phyloP scores from a whole-genome alignment of 805 yeast species.

The Ascoidea asiatica region DNA sequence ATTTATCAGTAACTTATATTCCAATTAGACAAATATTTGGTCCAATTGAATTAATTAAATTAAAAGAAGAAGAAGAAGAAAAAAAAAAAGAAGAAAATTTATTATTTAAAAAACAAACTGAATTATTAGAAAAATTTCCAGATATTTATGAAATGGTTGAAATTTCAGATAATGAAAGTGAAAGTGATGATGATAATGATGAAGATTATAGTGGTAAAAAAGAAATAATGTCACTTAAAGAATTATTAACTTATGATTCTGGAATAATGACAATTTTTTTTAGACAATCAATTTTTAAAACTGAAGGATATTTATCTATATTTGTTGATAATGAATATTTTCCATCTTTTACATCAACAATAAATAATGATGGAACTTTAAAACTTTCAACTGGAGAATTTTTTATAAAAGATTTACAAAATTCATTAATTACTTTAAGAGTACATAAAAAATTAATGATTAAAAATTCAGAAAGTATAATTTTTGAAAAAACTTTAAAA shows the following conservation, averaged over 20 bases:
- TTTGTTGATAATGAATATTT: slow-evolving; percentile 51
- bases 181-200: slow-evolving; percentile 29
- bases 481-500: slow-evolving; percentile 33
- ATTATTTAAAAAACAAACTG: slow-evolving; percentile 25
- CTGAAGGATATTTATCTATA: slow-evolving; percentile 40
- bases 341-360: slow-evolving; percentile 43
- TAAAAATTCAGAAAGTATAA: slow-evolving; percentile 30
- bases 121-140: slow-evolving; percentile 42
- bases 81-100: slow-evolving; percentile 25
- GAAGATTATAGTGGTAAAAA: slow-evolving; percentile 21
- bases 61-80: slow-evolving; percentile 26
- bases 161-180: slow-evolving; percentile 10
- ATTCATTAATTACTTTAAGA: slow-evolving; percentile 45
- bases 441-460: slow-evolving; percentile 38
- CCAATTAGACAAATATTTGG: slow-evolving; percentile 55
- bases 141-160: slow-evolving; percentile 52
- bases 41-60: slow-evolving; percentile 36
- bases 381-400: slow-evolving; percentile 38
- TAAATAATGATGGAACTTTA: slow-evolving; percentile 31
- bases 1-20: slow-evolving; percentile 45
- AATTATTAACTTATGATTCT: slow-evolving; percentile 39
- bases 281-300: slow-evolving; percentile 31
- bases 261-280: slow-evolving; percentile 51
- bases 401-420: slow-evolving; percentile 57
- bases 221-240: slow-evolving; percentile 34